A percentile compares a stretch with the other conserved stretches of the same genome.
phyloP scores from a whole-genome alignment of 1,139 yeast genomes.

The Geotrichum phurueaensis region DNA sequence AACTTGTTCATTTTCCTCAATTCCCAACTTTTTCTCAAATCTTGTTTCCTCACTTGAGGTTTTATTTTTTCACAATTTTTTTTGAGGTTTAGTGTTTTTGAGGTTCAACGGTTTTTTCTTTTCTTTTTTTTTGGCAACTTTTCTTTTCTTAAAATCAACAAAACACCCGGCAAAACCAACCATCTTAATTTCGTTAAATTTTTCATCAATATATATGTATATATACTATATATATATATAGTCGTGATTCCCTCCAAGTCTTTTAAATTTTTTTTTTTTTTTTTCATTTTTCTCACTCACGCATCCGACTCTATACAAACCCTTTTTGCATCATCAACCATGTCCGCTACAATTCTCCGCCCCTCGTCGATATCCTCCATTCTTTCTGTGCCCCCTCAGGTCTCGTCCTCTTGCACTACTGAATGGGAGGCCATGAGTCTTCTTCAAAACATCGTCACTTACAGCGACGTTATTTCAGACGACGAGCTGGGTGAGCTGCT shows the following conservation, averaged over 20 bases:
- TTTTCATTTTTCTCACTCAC: neutral
- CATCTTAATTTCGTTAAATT: neutral
- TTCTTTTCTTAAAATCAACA: neutral
- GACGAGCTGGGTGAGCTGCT: constrained; percentile 16
- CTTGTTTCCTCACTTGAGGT: neutral
- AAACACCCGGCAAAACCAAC: neutral
- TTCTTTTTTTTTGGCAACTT: neutral
- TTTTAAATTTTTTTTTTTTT: neutral
- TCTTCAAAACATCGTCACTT: constrained; percentile 10
- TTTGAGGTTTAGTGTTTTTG: neutral
- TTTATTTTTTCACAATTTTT: too few species aligned
- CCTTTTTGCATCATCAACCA: neutral
- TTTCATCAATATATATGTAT: neutral
- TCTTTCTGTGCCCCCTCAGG: neutral
- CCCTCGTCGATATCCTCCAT: neutral
- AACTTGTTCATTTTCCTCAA: too few species aligned
- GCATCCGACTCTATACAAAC: neutral
- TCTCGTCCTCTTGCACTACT: neutral
- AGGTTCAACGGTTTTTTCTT: neutral
- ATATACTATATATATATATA: too few species aligned
- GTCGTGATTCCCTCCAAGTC: too few species aligned
- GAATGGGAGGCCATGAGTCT: constrained; percentile 12
- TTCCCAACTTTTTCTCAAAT: neutral
- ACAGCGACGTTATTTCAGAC: constrained; percentile 10
- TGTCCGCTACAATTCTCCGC: neutral